Evolutionary conservation across 2,329 filamentous ascomycete genomes (phyloP), one percentile per base, ranked within the genome.

Genomic region (Cyanodermella asteris): DNA sequence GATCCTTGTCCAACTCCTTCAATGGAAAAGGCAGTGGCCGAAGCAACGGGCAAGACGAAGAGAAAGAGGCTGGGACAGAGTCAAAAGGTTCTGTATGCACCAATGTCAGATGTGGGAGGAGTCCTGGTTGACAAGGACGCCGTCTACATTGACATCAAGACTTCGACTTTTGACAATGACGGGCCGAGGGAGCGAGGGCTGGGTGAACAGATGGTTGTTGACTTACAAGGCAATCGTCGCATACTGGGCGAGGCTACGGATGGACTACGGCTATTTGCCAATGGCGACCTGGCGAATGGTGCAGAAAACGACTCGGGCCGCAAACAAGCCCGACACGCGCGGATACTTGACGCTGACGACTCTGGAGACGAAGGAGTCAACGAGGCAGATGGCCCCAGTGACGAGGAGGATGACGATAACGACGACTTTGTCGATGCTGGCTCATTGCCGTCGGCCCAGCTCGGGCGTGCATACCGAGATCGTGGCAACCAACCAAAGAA

Each of bases 71-170:
- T 97, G 9, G 87, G 90, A 16, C 87, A 97, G 44, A 97, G 94
- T 51, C 84, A 97, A 44, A 93, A 93, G 53, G 68, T 90, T 38
- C 55, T 97, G 5, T 90, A 93, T 48, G 90, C 87, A 3, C 90
- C 87, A 17, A 94, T 97, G 84, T 91, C 82, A 14, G 87, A 97
- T 49, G 81, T 91, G 17, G 90, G 82, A 35, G 87, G 87, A 39
- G 66, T 97, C 8, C 71, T 94, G 43, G 84, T 97, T 25, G 87
- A 97, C 37, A 91, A 91, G 32, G 87, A 97, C 49, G 82, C 84
- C 6, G 82, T 97, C 18, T 97, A 91, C 54, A 93, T 74, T 33
- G 66, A 74, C 39, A 51, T 74, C 21, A 73, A 71, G 43, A 67
- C 64, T 9, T 56, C 61, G 15, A 90, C 66, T 4, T 93, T 97